Base-by-base conservation (phyloP, 2,329 filamentous ascomycete genomes). In the Penicillium capsulatum region DNA sequence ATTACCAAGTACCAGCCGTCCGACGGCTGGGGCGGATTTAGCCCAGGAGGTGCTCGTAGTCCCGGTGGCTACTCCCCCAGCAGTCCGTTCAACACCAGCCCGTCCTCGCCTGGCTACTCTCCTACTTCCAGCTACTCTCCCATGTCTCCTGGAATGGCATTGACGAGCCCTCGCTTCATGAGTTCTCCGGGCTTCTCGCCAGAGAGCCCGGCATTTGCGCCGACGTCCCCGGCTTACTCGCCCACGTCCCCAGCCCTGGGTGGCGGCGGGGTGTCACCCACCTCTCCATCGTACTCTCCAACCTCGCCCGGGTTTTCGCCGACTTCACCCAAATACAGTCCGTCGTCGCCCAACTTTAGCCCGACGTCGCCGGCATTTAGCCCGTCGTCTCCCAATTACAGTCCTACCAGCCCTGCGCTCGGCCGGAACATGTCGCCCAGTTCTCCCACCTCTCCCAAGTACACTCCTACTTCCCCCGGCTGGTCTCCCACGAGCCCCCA, bases 61-160 rank as follows among this genome's bases (percentile, higher is more conserved):
- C 85, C 85, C 27, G 73, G 60, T 31, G 66, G 70, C 64, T 79
- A 76, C 51, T 75, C 81, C 22, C 79, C 81, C 32, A 86, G 80
- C 38, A 90, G 84, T 60, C 87, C 86, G 2, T 90, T 89, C 74
- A 82, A 81, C 59, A 77, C 75, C 44, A 83, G 76, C 36, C 84
- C 84, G 47, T 79, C 80, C 3, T 86, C 84, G 69, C 84, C 51
- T 73, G 80, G 41, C 74, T 85, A 59, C 74, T 85, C 51, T 72
- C 85, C 72, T 52, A 73, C 63, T 57, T 75, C 65, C 63, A 65
- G 67, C 27, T 90, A 86, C 71, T 89, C 85, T 40, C 85, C 86
- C 2, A 86, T 84, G 5, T 89, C 84, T 22, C 86, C 86, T 34
- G 80, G 80, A 37, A 72, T 77, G 60, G 69, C 70, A 42, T 66